Percentiles rank a stretch among this genome's conserved stretches.
Conservation (phyloP, 1,284 basidiomycete genomes). For the Pterula multifida region DNA sequence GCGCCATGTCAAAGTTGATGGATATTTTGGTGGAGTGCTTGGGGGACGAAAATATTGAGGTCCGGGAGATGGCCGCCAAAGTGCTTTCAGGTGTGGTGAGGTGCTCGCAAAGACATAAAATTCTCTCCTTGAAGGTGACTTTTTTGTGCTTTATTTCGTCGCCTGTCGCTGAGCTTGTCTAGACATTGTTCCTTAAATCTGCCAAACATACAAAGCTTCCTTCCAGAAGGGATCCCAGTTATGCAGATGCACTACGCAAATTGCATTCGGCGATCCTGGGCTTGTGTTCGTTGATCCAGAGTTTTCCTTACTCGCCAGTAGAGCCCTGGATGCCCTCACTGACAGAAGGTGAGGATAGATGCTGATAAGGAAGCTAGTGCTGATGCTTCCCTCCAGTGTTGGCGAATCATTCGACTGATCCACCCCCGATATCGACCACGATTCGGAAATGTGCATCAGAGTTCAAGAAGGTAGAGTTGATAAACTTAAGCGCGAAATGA, state of each 20-base stretch:
- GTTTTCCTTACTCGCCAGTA: constrained; percentile 60
- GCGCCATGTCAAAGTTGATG: constrained; percentile 59
- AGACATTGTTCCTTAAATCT: constrained; percentile 72
- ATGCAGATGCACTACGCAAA: constrained; percentile 61
- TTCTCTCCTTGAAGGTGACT: constrained; percentile 72
- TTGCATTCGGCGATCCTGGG: constrained; percentile 89
- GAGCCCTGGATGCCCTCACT: constrained; percentile 69
- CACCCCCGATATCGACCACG: constrained; percentile 84
- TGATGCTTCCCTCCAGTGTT: constrained; percentile 38
- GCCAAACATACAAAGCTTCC: constrained; percentile 60
- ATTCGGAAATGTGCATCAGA: constrained; percentile 84
- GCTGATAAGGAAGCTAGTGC: constrained; percentile 17
- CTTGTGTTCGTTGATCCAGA: constrained; percentile 74
- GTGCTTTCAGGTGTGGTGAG: constrained; percentile 85
- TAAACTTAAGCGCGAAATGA: constrained; percentile 8
- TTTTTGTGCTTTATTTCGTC: not conserved
- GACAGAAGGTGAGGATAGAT: constrained; percentile 43
- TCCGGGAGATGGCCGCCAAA: constrained; percentile 87
- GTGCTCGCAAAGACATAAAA: constrained; percentile 85
- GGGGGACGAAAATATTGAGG: constrained; percentile 86
- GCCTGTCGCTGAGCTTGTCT: constrained; percentile 4
- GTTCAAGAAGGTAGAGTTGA: constrained; percentile 62
- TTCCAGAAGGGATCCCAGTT: constrained; percentile 56
- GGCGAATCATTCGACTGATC: constrained; percentile 78
- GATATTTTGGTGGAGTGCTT: constrained; percentile 77